These are phyloP conservation scores for Nannochloris sp. DNA, from an alignment of 139 green algal species.

Conservation along the genomic window DNA sequence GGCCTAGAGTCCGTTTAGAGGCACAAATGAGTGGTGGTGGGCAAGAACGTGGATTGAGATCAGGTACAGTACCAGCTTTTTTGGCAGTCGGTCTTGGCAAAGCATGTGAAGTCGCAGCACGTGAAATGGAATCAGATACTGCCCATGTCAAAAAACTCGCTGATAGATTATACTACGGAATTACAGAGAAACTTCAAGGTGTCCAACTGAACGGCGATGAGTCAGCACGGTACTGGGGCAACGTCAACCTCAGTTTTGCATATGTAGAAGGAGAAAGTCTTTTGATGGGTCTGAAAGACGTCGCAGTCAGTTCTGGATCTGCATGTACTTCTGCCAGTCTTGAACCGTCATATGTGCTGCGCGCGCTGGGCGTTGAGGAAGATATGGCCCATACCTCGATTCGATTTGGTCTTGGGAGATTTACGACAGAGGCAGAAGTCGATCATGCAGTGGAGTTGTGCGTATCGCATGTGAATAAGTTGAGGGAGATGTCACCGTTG, in stretches of 20 bases:
- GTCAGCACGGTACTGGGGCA: slow-evolving; percentile 35
- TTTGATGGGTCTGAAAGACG: slow-evolving; percentile 96
- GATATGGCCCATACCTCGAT: slow-evolving; percentile 93
- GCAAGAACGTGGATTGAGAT: slow-evolving; percentile 90
- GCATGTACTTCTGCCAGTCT: slow-evolving; percentile 92
- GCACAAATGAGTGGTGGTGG: slow-evolving; percentile 91
- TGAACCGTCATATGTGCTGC: slow-evolving; percentile 95
- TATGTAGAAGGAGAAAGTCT: slow-evolving; percentile 96
- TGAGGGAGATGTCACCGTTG: slow-evolving; percentile 92
- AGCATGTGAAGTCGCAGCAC: slow-evolving; percentile 70
- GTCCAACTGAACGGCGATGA: slow-evolving; percentile 82
- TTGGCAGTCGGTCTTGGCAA: slow-evolving; percentile 85
- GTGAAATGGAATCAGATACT: slow-evolving; percentile 75
- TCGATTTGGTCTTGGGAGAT: slow-evolving; percentile 87
- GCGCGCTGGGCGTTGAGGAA: slow-evolving; percentile 94
- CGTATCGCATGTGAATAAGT: slow-evolving; percentile 84
- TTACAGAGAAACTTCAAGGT: slow-evolving; percentile 76
- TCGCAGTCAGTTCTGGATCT: slow-evolving; percentile 81
- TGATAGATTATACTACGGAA: slow-evolving; percentile 70
- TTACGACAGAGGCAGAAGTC: slow-evolving; percentile 92
- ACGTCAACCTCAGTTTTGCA: slow-evolving; percentile 94
- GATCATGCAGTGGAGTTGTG: slow-evolving; percentile 74
- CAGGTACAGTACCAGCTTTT: slow-evolving; percentile 73
- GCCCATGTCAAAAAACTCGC: slow-evolving; percentile 64
- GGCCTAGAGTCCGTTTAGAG: slow-evolving; percentile 90